These are phyloP conservation scores for Hypoxylon sp. DNA, from an alignment of 2,329 filamentous ascomycete species.

Conservation along the genomic window DNA sequence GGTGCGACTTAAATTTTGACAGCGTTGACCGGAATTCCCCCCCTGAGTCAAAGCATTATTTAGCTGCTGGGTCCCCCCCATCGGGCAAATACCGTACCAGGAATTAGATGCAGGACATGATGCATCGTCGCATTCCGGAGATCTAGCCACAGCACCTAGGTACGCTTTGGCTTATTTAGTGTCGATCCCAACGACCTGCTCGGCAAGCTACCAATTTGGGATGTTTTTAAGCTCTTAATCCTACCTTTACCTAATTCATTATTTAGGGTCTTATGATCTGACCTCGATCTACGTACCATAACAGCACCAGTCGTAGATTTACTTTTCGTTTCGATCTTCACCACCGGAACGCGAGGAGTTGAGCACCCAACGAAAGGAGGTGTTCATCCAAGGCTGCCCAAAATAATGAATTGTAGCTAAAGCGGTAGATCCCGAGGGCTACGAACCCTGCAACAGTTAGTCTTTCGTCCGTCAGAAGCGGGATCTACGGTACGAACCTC, in stretches of 20 bases:
- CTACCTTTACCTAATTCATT: not conserved
- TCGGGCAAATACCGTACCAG: not conserved
- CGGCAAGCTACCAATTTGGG: not conserved
- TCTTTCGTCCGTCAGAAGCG: slow-evolving; percentile 2
- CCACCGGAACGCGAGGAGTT: not conserved
- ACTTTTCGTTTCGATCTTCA: slow-evolving; percentile 5
- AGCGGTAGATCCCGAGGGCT: slow-evolving; percentile 3
- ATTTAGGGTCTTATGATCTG: slow-evolving; percentile 12
- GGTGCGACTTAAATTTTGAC: slow-evolving; percentile 5
- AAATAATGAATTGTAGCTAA: not conserved
- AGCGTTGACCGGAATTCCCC: slow-evolving; percentile 1
- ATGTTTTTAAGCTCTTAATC: slow-evolving; percentile 9
- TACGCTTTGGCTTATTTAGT: slow-evolving; percentile 11
- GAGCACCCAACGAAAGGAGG: not conserved
- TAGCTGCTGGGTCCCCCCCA: not conserved
- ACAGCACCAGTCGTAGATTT: slow-evolving; percentile 19
- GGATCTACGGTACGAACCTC: slow-evolving; percentile 15
- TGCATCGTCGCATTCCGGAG: slow-evolving; percentile 11
- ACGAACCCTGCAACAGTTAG: slow-evolving; percentile 4
- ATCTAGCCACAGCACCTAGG: slow-evolving; percentile 21
- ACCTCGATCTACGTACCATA: slow-evolving; percentile 14
- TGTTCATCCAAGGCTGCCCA: not conserved
- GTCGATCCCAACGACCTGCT: slow-evolving; percentile 18
- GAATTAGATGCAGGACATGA: slow-evolving; percentile 5
- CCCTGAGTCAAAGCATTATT: not conserved